Conservation (phyloP, 257 asterid species). For the Solanum appendiculatum region DNA sequence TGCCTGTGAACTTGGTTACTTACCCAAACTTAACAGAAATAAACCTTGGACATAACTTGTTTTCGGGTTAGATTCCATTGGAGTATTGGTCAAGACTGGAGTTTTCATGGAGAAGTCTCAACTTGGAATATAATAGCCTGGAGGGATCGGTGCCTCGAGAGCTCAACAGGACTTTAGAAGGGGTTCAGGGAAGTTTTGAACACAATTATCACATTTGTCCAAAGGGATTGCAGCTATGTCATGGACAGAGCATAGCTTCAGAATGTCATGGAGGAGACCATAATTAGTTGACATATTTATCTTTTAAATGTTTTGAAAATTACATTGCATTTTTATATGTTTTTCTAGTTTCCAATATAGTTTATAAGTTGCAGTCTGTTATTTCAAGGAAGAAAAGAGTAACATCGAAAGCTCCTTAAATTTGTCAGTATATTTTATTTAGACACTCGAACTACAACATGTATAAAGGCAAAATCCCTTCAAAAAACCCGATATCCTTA, state of each 20-base stretch:
- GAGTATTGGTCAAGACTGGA: conserved; percentile 13
- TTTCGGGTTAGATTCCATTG: conserved; percentile 25
- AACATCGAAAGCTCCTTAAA: neutral
- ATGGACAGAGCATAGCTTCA: conserved; percentile 29
- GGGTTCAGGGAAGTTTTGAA: conserved; percentile 23
- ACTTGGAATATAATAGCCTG: conserved; percentile 26
- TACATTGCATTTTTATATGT: neutral
- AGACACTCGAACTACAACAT: neutral
- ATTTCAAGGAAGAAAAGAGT: neutral
- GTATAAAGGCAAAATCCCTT: conserved; percentile 54
- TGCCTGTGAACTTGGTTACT: conserved; percentile 24
- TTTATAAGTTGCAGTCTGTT: neutral
- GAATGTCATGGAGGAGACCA: conserved; percentile 14
- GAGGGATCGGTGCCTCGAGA: conserved; percentile 26
- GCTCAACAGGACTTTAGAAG: neutral
- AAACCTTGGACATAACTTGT: conserved; percentile 30
- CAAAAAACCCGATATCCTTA: conserved; percentile 47
- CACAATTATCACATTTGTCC: conserved; percentile 34
- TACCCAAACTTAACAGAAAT: conserved; percentile 16
- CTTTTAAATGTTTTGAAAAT: neutral
- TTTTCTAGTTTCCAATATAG: neutral
- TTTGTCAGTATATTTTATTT: no score
- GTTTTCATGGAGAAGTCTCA: conserved; percentile 21
- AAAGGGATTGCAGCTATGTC: conserved; percentile 5
- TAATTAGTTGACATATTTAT: neutral